These are phyloP conservation scores for Quillaja saponaria DNA, from an alignment of 306 rosid genomes.

Conservation along the genomic window DNA sequence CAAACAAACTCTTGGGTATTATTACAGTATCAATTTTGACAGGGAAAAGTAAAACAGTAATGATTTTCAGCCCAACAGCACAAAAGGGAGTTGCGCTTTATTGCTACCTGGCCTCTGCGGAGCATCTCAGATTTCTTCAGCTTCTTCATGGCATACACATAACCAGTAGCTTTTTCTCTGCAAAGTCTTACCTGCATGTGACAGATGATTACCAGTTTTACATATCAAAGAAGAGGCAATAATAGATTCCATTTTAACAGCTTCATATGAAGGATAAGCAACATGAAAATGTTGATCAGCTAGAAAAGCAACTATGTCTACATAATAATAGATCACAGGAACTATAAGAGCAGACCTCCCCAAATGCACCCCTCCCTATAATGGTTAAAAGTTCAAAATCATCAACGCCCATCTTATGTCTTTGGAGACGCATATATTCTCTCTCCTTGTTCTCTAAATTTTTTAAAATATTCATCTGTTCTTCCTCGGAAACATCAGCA, in stretches of 20 bases:
- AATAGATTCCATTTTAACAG: background rate
- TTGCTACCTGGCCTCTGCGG: slow-evolving; percentile 86
- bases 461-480: slow-evolving; percentile 67
- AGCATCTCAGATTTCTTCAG: slow-evolving; percentile 93
- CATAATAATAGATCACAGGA: background rate
- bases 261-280: no score
- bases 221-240: no score
- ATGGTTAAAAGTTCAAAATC: slow-evolving; percentile 82
- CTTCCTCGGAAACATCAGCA: slow-evolving; percentile 86
- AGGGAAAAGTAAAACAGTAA: no score
- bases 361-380: slow-evolving; percentile 92
- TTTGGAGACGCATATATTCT: slow-evolving; percentile 82
- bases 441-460: slow-evolving; percentile 82
- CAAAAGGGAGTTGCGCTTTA: no score
- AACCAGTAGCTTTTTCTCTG: slow-evolving; percentile 73
- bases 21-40: no score
- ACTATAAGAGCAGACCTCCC: slow-evolving; percentile 54
- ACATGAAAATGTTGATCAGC: no score
- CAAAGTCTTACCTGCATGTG: slow-evolving; percentile 75
- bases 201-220: no score
- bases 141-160: slow-evolving; percentile 91
- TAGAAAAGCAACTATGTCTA: no score
- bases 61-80: no score
- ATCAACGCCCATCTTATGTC: slow-evolving; percentile 90
- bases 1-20: no score